These are phyloP conservation scores for Naegleria fowleri DNA, from an alignment of 208 protist genomes.

Conservation along the genomic window DNA sequence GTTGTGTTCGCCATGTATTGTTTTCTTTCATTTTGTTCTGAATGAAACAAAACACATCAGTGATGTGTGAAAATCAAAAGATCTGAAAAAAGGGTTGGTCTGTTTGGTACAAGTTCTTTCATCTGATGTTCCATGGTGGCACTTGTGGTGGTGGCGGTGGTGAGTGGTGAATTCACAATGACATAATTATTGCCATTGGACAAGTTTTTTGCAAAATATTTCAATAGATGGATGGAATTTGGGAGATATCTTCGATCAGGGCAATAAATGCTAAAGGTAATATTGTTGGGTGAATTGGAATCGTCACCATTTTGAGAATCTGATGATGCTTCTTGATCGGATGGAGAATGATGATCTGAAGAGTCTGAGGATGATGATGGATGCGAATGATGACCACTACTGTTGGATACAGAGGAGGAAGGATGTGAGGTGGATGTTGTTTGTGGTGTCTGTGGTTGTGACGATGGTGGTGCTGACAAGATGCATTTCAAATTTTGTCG, in stretches of 20 bases:
- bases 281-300: neutral
- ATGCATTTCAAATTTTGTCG: neutral
- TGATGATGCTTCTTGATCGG: neutral
- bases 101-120: too few relatives aligned
- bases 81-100: too few relatives aligned
- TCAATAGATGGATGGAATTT: neutral
- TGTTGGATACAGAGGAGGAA: too few relatives aligned
- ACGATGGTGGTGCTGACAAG: neutral
- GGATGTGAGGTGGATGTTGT: too few relatives aligned
- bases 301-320: neutral
- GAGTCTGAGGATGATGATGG: neutral
- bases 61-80: too few relatives aligned
- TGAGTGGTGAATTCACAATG: neutral
- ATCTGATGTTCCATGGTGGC: too few relatives aligned
- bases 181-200: neutral
- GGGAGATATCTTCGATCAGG: neutral
- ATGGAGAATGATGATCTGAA: neutral
- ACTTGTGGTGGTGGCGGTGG: too few relatives aligned
- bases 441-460: neutral
- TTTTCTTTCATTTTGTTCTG: too few relatives aligned
- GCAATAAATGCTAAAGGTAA: neutral
- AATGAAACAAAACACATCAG: too few relatives aligned
- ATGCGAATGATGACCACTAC: neutral
- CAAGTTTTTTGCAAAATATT: neutral
- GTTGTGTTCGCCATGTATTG: too few relatives aligned